Conservation (phyloP, 2,329 filamentous ascomycete species). For the Coniochaeta hoffmannii region DNA sequence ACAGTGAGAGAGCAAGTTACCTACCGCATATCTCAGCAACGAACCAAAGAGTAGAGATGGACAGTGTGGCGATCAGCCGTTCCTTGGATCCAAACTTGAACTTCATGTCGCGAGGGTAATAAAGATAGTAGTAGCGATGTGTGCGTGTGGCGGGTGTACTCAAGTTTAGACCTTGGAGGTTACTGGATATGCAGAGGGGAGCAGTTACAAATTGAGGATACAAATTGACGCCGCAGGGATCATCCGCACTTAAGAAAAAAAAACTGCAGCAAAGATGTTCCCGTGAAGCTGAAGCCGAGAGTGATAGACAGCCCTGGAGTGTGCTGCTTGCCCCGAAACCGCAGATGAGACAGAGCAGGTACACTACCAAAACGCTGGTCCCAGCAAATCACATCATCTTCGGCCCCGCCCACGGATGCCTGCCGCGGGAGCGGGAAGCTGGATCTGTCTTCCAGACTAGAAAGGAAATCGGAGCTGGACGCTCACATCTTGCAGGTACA, state of each 20-base stretch:
- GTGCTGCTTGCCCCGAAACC: background rate
- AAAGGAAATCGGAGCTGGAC: background rate
- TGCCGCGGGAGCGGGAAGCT: background rate
- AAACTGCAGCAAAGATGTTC: background rate
- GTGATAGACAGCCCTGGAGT: background rate
- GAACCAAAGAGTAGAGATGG: conserved; percentile 43
- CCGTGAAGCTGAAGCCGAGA: background rate
- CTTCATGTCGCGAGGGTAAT: conserved; percentile 20
- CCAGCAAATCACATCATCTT: background rate
- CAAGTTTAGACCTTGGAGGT: background rate
- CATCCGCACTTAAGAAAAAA: background rate
- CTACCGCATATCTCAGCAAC: conserved; percentile 41
- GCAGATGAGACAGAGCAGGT: background rate
- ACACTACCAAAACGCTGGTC: background rate
- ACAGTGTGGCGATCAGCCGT: conserved; percentile 38
- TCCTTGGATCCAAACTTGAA: conserved; percentile 32
- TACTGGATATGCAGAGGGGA: background rate
- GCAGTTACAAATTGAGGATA: background rate
- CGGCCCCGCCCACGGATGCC: background rate
- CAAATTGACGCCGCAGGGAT: background rate
- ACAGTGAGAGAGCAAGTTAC: background rate
- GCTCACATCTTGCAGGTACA: background rate
- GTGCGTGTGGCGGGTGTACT: background rate
- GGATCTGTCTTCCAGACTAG: background rate
- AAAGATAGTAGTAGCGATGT: background rate